Base-by-base conservation (phyloP, 2,329 filamentous ascomycete species). In the Aspergillus bombycis region DNA sequence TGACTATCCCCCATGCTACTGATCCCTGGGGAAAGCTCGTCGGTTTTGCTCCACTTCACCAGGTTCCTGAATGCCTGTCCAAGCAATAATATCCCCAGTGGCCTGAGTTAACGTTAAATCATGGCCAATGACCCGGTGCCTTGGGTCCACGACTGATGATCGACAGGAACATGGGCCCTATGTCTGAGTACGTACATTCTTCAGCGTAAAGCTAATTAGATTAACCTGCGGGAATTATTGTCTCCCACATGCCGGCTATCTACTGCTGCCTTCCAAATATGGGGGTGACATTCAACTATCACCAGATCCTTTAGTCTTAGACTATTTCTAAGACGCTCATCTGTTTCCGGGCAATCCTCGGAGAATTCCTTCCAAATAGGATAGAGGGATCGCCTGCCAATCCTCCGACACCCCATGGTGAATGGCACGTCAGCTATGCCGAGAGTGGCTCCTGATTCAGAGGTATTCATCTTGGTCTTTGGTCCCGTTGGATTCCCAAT, bases 391-490 rank as follows among this genome's bases (percentile, higher is more conserved):
- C 52, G 32, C 26, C 34, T 43, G 54, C 26, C 55, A 26, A 57
- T 38, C 28, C 21, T 57, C 36, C 14, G 38, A 46, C 6, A n/a
- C 19, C 19, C 23, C 43, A 45, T 32, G 38, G 8, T 48, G 45
- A 57, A 36, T 45, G 57, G 61, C 59, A 60, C 34, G 34, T 26
- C 28, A 55, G 34, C 57, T 45, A 50, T 54, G 36, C 52, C 57
- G n/a, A 38, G 52, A 55, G 4, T 14, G 32, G 19, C 52, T 34
- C 52, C n/a, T 41, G 21, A 26, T 38, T 26, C 16, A 21, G 30
- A 55, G 52, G n/a, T 23, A 12, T 52, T 30, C 10, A n/a, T 30
- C 8, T n/a, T 45, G 55, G 34, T 34, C 28, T 19, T 32, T 28
- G 10, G 9, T 11, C 12, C 23, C 1, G 10, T 4, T 32, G 19